Percentiles rank a stretch among this genome's conserved stretches.
phyloP scores from a whole-genome alignment of 129 eudicot species.

The Flaveria robusta region DNA sequence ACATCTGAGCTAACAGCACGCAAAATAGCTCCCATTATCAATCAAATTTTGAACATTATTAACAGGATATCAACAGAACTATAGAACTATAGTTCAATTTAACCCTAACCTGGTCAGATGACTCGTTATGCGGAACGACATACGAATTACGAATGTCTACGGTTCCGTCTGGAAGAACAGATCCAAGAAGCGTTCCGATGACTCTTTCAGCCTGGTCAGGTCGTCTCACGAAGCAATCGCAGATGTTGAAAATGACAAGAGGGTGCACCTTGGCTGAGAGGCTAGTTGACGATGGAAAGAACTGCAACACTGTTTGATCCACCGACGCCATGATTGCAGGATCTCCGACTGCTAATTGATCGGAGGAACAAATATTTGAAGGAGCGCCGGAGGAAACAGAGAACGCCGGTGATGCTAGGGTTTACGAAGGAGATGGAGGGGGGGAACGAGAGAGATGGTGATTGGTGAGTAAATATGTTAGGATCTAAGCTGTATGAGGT shows the following conservation, averaged over 20 bases:
- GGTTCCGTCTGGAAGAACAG: conserved; percentile 80
- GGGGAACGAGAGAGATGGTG: neutral
- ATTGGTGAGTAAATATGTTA: neutral
- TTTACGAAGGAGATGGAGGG: conserved; percentile 28
- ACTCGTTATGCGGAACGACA: conserved; percentile 91
- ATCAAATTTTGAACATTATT: neutral
- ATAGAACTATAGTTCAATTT: neutral
- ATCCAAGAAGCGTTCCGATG: conserved; percentile 91
- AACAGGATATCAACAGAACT: no score
- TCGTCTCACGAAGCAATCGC: conserved; percentile 84
- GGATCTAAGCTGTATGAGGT: neutral
- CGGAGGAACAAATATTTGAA: neutral
- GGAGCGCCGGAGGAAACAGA: conserved; percentile 11
- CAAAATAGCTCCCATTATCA: neutral
- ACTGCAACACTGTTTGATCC: conserved; percentile 69
- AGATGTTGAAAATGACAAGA: conserved; percentile 80
- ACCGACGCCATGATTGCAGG: conserved; percentile 52
- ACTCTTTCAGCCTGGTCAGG: conserved; percentile 92
- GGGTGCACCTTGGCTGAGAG: conserved; percentile 87
- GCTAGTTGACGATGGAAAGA: conserved; percentile 58
- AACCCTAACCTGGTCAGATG: conserved; percentile 74
- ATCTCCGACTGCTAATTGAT: neutral
- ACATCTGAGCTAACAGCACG: neutral
- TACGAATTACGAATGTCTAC: conserved; percentile 91
- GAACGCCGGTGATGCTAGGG: conserved; percentile 38